Evolutionary conservation across 768 basidiomycete genomes (phyloP).

Genomic region (Trametes meyenii): DNA sequence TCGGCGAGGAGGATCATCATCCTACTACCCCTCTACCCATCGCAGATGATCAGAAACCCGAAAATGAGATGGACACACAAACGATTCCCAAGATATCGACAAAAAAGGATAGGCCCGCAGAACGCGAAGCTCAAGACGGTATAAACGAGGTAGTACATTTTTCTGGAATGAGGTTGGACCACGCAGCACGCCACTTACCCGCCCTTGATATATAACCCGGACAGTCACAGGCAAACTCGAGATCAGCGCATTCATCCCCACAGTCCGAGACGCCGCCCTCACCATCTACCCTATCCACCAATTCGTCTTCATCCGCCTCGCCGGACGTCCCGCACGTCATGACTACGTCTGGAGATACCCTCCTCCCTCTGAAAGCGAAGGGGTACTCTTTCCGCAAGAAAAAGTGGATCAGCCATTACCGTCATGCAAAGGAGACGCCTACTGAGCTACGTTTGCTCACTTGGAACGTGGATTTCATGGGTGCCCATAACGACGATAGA

Average conservation of each 20-base stretch:
- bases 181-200: not conserved
- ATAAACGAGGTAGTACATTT: not conserved
- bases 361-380: not conserved
- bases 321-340: not conserved
- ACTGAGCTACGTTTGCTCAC: slow-evolving; percentile 58
- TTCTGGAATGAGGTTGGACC: not conserved
- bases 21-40: not conserved
- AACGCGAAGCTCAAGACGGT: not conserved
- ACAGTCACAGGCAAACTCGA: not conserved
- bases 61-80: not conserved
- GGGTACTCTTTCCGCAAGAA: slow-evolving; percentile 3
- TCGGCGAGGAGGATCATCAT: not conserved
- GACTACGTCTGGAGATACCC: not conserved
- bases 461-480: slow-evolving; percentile 70
- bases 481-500: slow-evolving; percentile 43
- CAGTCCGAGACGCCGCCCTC: slow-evolving; percentile 1
- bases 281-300: not conserved
- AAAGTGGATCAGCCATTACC: slow-evolving; percentile 8
- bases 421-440: slow-evolving; percentile 28
- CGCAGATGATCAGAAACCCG: not conserved
- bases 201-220: slow-evolving; percentile 1
- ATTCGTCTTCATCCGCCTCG: not conserved
- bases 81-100: not conserved
- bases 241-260: not conserved
- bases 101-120: not conserved